A percentile compares a stretch with the other conserved stretches of the same genome.
phyloP scores from a whole-genome alignment of 495 filamentous ascomycete species.

The Penicillium desertorum region DNA sequence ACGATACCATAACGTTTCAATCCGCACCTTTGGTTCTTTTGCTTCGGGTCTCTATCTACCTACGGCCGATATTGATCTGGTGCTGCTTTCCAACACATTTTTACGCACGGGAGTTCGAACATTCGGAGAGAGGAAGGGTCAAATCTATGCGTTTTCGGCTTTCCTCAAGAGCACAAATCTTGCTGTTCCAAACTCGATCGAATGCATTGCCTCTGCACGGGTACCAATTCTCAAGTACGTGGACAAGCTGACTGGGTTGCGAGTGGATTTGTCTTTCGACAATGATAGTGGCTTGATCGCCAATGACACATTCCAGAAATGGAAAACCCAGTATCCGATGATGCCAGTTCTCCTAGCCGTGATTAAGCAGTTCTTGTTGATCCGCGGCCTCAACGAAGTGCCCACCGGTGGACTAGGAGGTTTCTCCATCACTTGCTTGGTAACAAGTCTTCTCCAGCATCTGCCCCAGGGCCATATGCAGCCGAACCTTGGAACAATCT shows the following conservation, averaged over 20 bases:
- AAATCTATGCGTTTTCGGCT: conserved; percentile 51
- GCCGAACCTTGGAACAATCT: conserved; percentile 69
- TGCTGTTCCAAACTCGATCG: conserved; percentile 51
- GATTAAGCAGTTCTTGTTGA: conserved; percentile 88
- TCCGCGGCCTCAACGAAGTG: conserved; percentile 89
- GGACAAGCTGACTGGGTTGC: conserved; percentile 68
- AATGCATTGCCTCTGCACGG: conserved; percentile 70
- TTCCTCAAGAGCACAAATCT: conserved; percentile 52
- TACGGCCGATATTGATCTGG: conserved; percentile 89
- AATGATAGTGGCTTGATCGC: conserved; percentile 77
- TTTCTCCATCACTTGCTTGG: conserved; percentile 89
- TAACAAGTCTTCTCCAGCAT: conserved; percentile 80
- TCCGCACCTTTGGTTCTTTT: conserved; percentile 85
- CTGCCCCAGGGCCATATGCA: conserved; percentile 63
- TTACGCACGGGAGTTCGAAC: conserved; percentile 39
- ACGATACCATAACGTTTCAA: conserved; percentile 53
- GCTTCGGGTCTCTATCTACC: conserved; percentile 88
- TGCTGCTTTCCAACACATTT: conserved; percentile 70
- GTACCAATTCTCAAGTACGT: conserved; percentile 93
- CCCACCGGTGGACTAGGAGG: conserved; percentile 89
- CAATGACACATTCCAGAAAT: conserved; percentile 72
- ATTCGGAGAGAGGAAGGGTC: conserved; percentile 45
- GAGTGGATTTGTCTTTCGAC: conserved; percentile 92
- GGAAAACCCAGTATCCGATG: conserved; percentile 74
- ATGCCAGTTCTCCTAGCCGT: conserved; percentile 82